Base-by-base conservation (phyloP, 2,329 filamentous ascomycete species). In the Beauveria rudraprayagi region DNA sequence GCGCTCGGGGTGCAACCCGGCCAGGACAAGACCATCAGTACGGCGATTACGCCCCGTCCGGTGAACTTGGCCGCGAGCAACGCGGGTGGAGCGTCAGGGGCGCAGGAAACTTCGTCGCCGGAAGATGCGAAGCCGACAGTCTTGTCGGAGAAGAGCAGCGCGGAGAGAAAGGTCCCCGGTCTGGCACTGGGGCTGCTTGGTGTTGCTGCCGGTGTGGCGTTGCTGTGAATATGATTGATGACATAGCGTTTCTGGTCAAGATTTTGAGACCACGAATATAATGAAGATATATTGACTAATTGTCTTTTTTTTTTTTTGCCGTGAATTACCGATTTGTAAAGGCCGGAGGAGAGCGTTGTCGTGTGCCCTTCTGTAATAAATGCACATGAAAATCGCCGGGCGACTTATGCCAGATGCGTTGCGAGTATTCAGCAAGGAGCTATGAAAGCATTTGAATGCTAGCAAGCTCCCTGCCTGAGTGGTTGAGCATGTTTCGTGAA, bases 401-500 rank as follows among this genome's bases (percentile, higher is more conserved):
- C 3, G 4, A 19, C n/a, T 19, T 7, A 34, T 22, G 48, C 24
- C 22, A 37, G 7, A 56, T 56, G 30, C 28, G 44, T 44, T 22
- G 11, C 17, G 16, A 24, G 17, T 11, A 16, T 9, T 1, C 1
- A 9, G 10, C 22, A 10, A 10, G 2, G 14, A 26, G 17, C 11
- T 51, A 52, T 30, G 5, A 51, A 2, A 19, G 30, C 41, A n/a
- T 26, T 1, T 50, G 30, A 17, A 88, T 77, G 67, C 88, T 88
- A 46, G 77, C 78, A 67, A 84, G 88, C 67, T 77, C 76, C 63
- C 83, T 86, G 0, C 68, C 74, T 5, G 84, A 83, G 63, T 82
- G 88, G 14, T 66, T 70, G 56, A 88, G 71, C 68, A 81, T 71
- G 64, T 88, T 88, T 37, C 69, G 63, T 11, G 71, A 74, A 50